Evolutionary conservation across 225 moss, liverwort and hornwort species (phyloP).

Genomic region (Pleurozium schreberi): DNA sequence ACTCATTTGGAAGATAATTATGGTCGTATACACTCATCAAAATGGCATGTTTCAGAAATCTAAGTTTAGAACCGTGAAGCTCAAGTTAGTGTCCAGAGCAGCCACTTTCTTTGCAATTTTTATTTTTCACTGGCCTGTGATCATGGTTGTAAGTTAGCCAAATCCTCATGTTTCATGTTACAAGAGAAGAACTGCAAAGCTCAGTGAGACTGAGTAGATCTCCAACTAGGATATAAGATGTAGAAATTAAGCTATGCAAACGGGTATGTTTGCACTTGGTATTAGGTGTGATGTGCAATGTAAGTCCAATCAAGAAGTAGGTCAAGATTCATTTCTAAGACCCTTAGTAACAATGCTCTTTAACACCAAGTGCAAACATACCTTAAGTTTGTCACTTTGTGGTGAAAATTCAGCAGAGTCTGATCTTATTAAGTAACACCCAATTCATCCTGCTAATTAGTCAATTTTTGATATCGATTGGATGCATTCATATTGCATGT

Average conservation of each 20-base stretch:
- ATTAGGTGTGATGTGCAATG: too few species aligned
- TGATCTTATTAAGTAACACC: neutral
- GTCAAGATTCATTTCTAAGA: too few species aligned
- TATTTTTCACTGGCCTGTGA: neutral
- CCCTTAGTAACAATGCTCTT: too few species aligned
- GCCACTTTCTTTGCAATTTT: neutral
- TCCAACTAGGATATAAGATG: neutral
- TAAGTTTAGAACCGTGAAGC: neutral
- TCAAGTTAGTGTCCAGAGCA: neutral
- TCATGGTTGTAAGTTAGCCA: neutral
- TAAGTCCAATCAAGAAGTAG: too few species aligned
- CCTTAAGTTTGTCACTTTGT: neutral
- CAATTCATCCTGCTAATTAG: neutral
- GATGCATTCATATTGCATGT: too few species aligned
- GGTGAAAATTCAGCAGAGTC: neutral
- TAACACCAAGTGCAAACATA: too few species aligned
- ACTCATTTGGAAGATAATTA: neutral
- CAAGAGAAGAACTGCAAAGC: neutral
- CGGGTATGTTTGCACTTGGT: too few species aligned
- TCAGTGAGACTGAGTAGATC: neutral
- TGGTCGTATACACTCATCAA: neutral
- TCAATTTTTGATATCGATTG: neutral
- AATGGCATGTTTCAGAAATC: neutral
- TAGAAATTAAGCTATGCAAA: too few species aligned
- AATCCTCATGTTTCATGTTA: neutral